These are phyloP conservation scores for Salpingoeca rosetta DNA, from an alignment of 78 protist species.

Conservation along the genomic window DNA sequence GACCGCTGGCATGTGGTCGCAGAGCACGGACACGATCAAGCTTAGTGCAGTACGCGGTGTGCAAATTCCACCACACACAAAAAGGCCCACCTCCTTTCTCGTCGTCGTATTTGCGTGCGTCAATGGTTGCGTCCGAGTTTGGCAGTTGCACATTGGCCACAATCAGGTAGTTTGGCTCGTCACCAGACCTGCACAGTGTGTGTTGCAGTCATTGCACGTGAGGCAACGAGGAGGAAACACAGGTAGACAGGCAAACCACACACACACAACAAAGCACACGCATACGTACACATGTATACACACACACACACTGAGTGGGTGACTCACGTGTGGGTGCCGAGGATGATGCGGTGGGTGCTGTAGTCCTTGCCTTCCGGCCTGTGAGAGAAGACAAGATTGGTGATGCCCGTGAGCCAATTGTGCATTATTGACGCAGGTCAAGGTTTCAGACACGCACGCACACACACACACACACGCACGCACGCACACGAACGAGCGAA, in stretches of 20 bases:
- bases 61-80: not conserved
- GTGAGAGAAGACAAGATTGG: not conserved
- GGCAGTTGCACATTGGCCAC: slow-evolving; percentile 80
- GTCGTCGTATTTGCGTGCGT: slow-evolving; percentile 65
- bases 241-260: no score
- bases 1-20: not conserved
- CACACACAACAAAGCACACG: no score
- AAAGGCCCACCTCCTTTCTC: slow-evolving; percentile 33
- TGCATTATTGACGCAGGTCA: no score
- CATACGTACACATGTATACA: no score
- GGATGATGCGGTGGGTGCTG: slow-evolving; percentile 53
- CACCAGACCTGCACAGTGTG: slow-evolving; percentile 84
- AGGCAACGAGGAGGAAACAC: no score
- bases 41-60: not conserved
- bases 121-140: slow-evolving; percentile 47
- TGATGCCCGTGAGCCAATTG: not conserved
- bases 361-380: slow-evolving; percentile 28
- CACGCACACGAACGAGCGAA: not conserved
- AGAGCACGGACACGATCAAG: not conserved
- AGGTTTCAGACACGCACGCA: not conserved
- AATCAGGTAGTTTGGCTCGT: slow-evolving; percentile 81
- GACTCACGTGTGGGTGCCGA: slow-evolving; percentile 48
- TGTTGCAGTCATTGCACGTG: no score
- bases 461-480: not conserved
- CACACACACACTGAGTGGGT: not conserved